A percentile compares a stretch with the other conserved stretches of the same genome.
Evolutionary conservation across 441 rosid species (phyloP).

Genomic region (Biscutella laevigata): DNA sequence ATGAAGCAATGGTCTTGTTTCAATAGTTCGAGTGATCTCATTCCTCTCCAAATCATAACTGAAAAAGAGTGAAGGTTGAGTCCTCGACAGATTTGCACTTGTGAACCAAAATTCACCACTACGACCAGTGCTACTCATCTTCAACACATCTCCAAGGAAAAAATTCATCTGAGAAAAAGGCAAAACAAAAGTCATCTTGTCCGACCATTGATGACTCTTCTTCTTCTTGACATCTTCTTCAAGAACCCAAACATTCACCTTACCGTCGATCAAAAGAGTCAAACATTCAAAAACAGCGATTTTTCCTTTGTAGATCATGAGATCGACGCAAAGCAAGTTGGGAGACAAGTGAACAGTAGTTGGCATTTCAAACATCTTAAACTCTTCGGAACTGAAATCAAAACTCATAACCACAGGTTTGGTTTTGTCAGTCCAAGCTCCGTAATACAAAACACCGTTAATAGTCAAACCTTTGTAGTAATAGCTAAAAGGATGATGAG

Average conservation of each 20-base stretch:
- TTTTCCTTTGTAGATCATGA: neutral
- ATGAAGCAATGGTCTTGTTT: neutral
- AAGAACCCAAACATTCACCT: neutral
- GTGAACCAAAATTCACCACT: neutral
- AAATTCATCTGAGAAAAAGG: neutral
- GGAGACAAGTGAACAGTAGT: neutral
- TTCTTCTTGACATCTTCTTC: neutral
- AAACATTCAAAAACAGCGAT: neutral
- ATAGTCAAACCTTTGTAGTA: neutral
- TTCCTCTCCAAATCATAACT: neutral
- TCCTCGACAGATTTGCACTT: neutral
- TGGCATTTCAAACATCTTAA: neutral
- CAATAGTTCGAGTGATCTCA: neutral
- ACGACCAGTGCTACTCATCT: neutral
- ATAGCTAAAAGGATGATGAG: neutral
- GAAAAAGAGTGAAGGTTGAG: neutral
- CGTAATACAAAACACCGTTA: neutral
- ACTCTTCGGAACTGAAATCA: neutral
- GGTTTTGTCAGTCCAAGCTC: neutral
- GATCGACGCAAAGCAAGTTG: neutral
- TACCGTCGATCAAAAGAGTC: neutral
- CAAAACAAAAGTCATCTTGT: slow-evolving; percentile 1
- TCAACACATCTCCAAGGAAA: neutral
- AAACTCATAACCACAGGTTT: neutral
- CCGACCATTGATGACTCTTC: neutral